These are phyloP conservation scores for Eleusine indica DNA, from an alignment of 176 grass and related monocot species.

Conservation along the genomic window DNA sequence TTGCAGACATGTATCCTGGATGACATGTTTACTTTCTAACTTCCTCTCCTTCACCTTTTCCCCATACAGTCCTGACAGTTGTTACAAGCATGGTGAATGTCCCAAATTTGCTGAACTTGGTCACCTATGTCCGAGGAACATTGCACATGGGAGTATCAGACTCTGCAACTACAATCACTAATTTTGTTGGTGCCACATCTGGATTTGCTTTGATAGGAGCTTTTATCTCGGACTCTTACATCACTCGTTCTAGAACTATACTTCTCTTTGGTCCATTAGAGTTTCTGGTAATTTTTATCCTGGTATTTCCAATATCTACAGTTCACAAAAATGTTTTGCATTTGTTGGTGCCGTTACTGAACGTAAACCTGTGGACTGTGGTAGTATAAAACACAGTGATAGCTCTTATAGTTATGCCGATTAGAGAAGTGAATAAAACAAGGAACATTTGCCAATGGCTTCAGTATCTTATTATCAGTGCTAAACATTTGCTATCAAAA, in stretches of 20 bases:
- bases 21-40: conserved; percentile 8
- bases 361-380: background rate
- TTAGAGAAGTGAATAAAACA: background rate
- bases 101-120: conserved; percentile 61
- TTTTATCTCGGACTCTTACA: conserved; percentile 71
- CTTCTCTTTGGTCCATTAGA: conserved; percentile 66
- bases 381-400: background rate
- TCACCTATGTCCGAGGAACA: conserved; percentile 52
- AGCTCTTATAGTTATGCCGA: background rate
- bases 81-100: conserved; percentile 36
- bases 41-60: conserved; percentile 2
- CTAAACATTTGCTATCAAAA: background rate
- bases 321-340: background rate
- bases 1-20: background rate
- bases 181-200: conserved; percentile 48
- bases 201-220: conserved; percentile 64
- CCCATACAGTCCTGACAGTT: conserved; percentile 48
- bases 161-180: conserved; percentile 59
- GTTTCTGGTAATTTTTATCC: conserved; percentile 59
- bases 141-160: conserved; percentile 64
- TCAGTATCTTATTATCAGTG: too few relatives aligned
- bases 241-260: conserved; percentile 58
- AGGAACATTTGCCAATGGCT: background rate
- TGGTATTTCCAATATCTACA: conserved; percentile 11
- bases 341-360: conserved; percentile 2